Percentiles rank a stretch among this genome's conserved stretches.
Evolutionary conservation across 1,284 basidiomycete species (phyloP).

Genomic region (Singerocomus inundabilis): DNA sequence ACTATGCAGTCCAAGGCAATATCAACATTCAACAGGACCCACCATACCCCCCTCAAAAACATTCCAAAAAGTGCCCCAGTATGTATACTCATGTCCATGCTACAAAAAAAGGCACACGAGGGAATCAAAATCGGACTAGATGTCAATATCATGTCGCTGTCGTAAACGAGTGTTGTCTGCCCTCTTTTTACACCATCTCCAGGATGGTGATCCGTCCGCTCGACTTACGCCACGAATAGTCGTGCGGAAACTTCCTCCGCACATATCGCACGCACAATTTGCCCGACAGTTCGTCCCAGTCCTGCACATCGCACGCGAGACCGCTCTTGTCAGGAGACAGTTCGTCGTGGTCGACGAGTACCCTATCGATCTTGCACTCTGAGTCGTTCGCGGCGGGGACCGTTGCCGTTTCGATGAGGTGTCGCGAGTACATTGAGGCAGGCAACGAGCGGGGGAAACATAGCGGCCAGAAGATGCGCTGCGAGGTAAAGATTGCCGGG

Average conservation of each 20-base stretch:
- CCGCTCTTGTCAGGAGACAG: constrained; percentile 5
- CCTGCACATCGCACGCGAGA: constrained; percentile 25
- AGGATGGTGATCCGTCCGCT: constrained; percentile 24
- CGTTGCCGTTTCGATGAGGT: constrained; percentile 23
- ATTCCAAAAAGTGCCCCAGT: too few relatives aligned
- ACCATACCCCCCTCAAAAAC: too few relatives aligned
- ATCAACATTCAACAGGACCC: too few relatives aligned
- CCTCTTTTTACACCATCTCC: constrained; percentile 32
- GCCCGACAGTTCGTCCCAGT: constrained; percentile 34
- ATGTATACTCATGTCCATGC: too few relatives aligned
- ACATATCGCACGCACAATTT: constrained; percentile 27
- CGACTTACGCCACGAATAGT: constrained; percentile 25
- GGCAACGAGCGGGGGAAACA: constrained; percentile 12
- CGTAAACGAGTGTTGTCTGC: too few relatives aligned
- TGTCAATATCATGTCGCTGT: background rate
- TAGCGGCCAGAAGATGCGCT: constrained; percentile 32
- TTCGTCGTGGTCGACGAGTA: constrained; percentile 27
- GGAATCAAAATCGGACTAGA: too few relatives aligned
- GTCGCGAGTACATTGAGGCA: constrained; percentile 5
- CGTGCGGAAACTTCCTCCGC: constrained; percentile 24
- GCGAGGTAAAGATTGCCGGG: constrained; percentile 27
- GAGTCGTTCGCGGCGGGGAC: constrained; percentile 18
- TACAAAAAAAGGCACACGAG: background rate
- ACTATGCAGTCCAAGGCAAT: too few relatives aligned
- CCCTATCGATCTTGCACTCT: constrained; percentile 17